Conservation (phyloP, 257 asterid species). For the Capsicum pubescens region DNA sequence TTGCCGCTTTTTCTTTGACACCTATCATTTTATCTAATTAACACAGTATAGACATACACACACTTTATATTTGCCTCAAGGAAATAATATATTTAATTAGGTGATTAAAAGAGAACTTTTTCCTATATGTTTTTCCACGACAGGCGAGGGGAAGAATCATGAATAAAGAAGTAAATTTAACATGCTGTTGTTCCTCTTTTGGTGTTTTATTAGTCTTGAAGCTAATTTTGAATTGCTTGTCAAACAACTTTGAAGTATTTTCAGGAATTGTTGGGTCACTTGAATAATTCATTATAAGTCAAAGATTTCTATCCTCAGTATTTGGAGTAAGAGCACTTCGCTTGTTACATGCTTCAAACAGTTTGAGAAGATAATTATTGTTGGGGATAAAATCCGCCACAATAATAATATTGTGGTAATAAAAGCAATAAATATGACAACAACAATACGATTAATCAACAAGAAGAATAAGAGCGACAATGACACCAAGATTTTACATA, state of each 20-base stretch:
- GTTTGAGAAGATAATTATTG: background rate
- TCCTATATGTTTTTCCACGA: background rate
- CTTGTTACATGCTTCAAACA: background rate
- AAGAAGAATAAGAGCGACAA: too few relatives aligned
- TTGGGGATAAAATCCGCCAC: too few relatives aligned
- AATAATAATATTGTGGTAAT: too few relatives aligned
- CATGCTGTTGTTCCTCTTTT: background rate
- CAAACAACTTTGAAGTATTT: background rate
- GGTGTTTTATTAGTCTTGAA: background rate
- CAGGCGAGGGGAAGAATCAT: background rate
- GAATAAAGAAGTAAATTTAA: background rate
- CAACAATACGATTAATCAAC: too few relatives aligned
- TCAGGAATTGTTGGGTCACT: background rate
- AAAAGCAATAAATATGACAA: too few relatives aligned
- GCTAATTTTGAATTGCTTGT: background rate
- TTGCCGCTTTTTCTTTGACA: conserved; percentile 21
- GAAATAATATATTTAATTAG: background rate
- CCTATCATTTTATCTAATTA: conserved; percentile 10
- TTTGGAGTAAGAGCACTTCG: background rate
- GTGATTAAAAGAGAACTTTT: background rate
- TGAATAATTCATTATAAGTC: background rate
- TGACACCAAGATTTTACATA: too few relatives aligned
- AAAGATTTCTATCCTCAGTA: background rate
- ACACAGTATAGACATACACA: background rate
- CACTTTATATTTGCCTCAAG: background rate